These are phyloP conservation scores for Mycena capillaripes DNA, from an alignment of 768 basidiomycete species.

Conservation along the genomic window DNA sequence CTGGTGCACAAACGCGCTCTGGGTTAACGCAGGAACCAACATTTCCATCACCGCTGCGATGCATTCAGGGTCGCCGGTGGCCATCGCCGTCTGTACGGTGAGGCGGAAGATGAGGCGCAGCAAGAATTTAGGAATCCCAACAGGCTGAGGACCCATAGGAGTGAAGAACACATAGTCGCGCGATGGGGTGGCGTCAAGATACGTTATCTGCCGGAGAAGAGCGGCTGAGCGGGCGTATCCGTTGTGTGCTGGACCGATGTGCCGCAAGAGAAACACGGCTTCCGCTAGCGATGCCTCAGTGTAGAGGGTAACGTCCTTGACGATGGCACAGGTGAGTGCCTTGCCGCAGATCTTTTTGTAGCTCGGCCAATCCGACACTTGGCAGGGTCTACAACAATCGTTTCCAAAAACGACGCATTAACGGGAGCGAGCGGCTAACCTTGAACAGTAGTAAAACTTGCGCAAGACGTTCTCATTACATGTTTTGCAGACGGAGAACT, in stretches of 20 bases:
- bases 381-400: not conserved
- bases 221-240: not conserved
- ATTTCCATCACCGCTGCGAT: not conserved
- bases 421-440: not conserved
- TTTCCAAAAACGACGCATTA: not conserved
- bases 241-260: not conserved
- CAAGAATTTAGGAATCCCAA: not conserved
- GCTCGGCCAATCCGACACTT: not conserved
- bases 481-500: not conserved
- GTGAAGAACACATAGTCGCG: conserved; percentile 3
- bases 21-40: not conserved
- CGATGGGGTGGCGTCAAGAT: not conserved
- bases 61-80: not conserved
- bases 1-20: not conserved
- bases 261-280: not conserved
- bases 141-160: not conserved
- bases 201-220: not conserved
- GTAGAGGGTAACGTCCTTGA: not conserved
- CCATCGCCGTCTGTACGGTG: not conserved
- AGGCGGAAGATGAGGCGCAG: not conserved
- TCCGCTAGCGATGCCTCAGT: not conserved
- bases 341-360: not conserved
- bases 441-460: not conserved
- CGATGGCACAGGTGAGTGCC: not conserved
- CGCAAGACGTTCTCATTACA: not conserved